Percentiles rank a stretch among this genome's conserved stretches.
Conservation (phyloP, 495 filamentous ascomycete genomes). For the Trichodelitschia bisporula region DNA sequence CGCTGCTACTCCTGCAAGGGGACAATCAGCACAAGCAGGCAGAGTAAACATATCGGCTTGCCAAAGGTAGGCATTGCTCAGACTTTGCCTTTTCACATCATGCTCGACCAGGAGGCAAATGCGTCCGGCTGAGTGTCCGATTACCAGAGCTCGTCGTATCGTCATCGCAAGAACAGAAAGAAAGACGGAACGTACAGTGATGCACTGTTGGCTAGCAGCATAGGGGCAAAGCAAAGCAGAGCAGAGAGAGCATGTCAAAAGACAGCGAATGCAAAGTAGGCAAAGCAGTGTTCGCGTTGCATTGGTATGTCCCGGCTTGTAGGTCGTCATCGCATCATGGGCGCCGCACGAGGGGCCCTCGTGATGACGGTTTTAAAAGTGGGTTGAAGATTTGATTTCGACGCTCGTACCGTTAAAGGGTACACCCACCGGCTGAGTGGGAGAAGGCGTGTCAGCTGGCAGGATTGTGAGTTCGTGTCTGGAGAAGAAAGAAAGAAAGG, state of each 20-base stretch:
- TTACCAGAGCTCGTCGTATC: conserved; percentile 49
- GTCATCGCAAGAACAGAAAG: conserved; percentile 29
- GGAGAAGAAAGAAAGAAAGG: no score
- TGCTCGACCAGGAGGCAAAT: conserved; percentile 32
- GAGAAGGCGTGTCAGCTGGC: no score
- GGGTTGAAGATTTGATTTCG: no score
- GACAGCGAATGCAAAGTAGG: not conserved
- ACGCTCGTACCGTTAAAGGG: no score
- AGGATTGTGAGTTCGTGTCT: no score
- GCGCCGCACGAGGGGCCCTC: conserved; percentile 46
- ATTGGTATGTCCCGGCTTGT: conserved; percentile 40
- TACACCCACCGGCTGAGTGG: no score
- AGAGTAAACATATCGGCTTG: not conserved
- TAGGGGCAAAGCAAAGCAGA: not conserved
- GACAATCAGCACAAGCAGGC: not conserved
- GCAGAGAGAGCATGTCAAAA: not conserved
- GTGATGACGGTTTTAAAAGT: conserved; percentile 97
- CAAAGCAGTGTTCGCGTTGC: conserved; percentile 2
- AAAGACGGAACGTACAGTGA: no score
- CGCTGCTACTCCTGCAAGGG: not conserved
- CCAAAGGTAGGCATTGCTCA: conserved; percentile 21
- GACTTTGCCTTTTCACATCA: conserved; percentile 46
- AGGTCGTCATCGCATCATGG: conserved; percentile 98
- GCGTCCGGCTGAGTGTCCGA: conserved; percentile 29
- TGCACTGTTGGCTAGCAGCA: not conserved